Evolutionary conservation across 2,329 filamentous ascomycete genomes (phyloP), one percentile per base, ranked within the genome.

Genomic region (Nemania diffusa): DNA sequence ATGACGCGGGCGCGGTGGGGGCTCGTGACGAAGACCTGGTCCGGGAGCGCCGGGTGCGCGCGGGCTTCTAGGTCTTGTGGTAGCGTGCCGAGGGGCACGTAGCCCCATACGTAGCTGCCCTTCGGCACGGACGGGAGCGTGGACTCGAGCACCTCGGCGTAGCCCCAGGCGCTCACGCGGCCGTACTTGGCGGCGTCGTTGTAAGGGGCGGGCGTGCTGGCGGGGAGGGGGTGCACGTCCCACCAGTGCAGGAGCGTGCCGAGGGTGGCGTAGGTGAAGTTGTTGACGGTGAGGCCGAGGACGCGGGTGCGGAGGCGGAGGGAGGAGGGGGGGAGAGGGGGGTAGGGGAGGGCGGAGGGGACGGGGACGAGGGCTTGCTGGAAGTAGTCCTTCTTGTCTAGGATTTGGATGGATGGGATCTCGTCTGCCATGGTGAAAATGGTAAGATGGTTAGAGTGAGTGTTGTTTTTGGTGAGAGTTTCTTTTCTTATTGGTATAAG

Each of bases 161-260:
- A 84, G 0, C 84, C 84, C 83, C 84, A 85, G n/a, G 79, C 81
- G 46, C 81, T 80, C 13, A 82, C 81, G 65, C 83, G 81, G 3
- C 82, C 83, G 76, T 82, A 85, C n/a, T 72, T 71, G 2, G 73
- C 51, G 3, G 57, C 34, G 70, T 84, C 77, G 69, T 80, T 78
- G 42, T 75, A 79, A 3, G 77, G 75, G 0, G 74, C 69, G 5
- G 77, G 77, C 1, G 78, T 77, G 20, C 71, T 70, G 0, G 68
- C 13, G 0, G 82, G 83, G 0, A 82, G 76, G 0, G 80, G 83
- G 71, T 83, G 84, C 7, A 80, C 73, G 67, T 81, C 78, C 82
- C 83, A 85, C 78, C 78, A 80, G 51, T 71, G 46, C 4, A 77
- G 64, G 2, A 74, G 26, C 5, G 71, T 69, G 22, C 78, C 79